phyloP scores from a whole-genome alignment of 352 stramenopile species.

The Peronospora farinosa region DNA sequence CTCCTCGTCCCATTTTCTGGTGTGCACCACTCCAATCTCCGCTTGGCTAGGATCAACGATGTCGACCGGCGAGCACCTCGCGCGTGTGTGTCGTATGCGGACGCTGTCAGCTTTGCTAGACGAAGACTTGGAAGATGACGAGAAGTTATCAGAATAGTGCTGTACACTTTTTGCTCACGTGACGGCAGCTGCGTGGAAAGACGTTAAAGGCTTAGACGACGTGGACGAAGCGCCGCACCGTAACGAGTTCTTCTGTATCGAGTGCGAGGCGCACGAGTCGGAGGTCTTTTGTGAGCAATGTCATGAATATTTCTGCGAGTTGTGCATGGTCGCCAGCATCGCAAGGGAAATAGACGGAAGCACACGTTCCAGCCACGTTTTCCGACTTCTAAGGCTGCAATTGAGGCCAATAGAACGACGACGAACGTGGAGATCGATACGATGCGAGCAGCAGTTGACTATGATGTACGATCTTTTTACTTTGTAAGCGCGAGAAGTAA shows the following conservation, averaged over 20 bases:
- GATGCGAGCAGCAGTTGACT: constrained; percentile 29
- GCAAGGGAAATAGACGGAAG: constrained; percentile 68
- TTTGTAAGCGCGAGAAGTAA: background rate
- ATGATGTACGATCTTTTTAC: constrained; percentile 22
- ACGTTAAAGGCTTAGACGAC: constrained; percentile 16
- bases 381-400: constrained; percentile 10
- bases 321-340: constrained; percentile 79
- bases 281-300: constrained; percentile 85
- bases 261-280: constrained; percentile 59
- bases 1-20: background rate
- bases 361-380: constrained; percentile 77
- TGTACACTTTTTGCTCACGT: constrained; percentile 43
- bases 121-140: constrained; percentile 50
- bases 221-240: constrained; percentile 22
- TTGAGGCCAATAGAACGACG: constrained; percentile 4
- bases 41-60: too few species aligned
- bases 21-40: background rate
- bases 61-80: constrained; percentile 30
- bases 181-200: constrained; percentile 17
- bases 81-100: constrained; percentile 62
- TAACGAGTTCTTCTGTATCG: constrained; percentile 58
- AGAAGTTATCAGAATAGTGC: constrained; percentile 43
- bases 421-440: constrained; percentile 19
- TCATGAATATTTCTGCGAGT: constrained; percentile 83
- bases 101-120: constrained; percentile 78